A percentile compares a stretch with the other conserved stretches of the same genome.
These are phyloP conservation scores for Myxozyma nipponensis DNA, from an alignment of 805 yeast genomes.

Conservation along the genomic window DNA sequence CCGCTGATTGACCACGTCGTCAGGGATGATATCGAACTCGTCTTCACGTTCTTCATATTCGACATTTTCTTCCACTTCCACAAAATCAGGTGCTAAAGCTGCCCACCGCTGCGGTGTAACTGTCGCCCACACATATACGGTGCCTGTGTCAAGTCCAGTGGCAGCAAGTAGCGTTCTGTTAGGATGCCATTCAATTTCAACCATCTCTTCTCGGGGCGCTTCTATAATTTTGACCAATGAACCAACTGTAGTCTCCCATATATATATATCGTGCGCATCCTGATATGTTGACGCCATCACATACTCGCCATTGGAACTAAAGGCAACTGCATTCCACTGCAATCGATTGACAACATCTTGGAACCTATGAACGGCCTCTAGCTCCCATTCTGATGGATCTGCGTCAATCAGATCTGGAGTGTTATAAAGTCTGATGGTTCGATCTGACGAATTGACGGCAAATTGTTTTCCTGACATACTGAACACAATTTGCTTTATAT, in stretches of 20 bases:
- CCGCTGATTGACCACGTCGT: conserved; percentile 58
- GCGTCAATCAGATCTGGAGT: conserved; percentile 33
- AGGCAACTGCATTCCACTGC: conserved; percentile 81
- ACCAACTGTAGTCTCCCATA: conserved; percentile 90
- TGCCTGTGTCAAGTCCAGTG: conserved; percentile 80
- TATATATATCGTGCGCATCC: conserved; percentile 80
- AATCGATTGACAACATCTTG: conserved; percentile 85
- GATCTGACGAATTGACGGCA: conserved; percentile 36
- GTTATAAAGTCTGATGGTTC: conserved; percentile 34
- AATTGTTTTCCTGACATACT: conserved; percentile 53
- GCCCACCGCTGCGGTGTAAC: conserved; percentile 91
- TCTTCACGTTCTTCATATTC: conserved; percentile 86
- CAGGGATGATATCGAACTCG: conserved; percentile 70
- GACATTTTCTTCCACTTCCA: conserved; percentile 86
- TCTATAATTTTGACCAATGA: conserved; percentile 84
- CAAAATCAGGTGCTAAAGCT: conserved; percentile 94
- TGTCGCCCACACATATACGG: conserved; percentile 76
- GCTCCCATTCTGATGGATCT: conserved; percentile 44
- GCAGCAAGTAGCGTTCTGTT: conserved; percentile 70
- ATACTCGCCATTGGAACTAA: conserved; percentile 74
- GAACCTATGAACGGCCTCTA: conserved; percentile 73
- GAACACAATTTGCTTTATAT: conserved; percentile 69
- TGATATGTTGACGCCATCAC: conserved; percentile 87
- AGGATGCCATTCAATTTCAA: conserved; percentile 84
- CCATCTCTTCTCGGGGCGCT: conserved; percentile 84